Base-by-base conservation (phyloP, 495 filamentous ascomycete species). In the Physcia stellaris region DNA sequence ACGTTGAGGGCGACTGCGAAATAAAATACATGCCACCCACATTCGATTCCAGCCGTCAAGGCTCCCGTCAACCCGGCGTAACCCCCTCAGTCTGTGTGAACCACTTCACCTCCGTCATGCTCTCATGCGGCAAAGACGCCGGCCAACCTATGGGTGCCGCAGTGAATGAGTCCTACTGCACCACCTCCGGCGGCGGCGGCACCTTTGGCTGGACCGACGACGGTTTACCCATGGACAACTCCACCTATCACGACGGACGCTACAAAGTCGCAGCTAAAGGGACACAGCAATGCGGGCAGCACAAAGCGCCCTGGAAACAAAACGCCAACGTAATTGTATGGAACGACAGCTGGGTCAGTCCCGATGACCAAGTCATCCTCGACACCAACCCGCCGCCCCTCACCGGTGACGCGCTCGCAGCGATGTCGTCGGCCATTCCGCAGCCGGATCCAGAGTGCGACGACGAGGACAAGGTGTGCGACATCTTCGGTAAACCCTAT, bases 161-260 rank as follows among this genome's bases (percentile, higher is more conserved):
- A 0, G 21, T 17, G 29, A 24, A 45, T 24, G 28, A 10, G 27
- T 13, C 15, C 15, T 45, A 40, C 37, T 45, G 43, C 32, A 45
- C 43, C 37, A 35, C n/a, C 4, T 29, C 26, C n/a, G 43, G 37
- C 17, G 43, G 43, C 17, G 43, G 43, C 37, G 43, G 43, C 10
- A 35, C 30, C 6, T 34, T 21, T 24, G 43, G 43, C 23, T 45
- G 43, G 43, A 35, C 40, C 2, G 43, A 45, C 32, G 43, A 45
- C 18, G 43, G 43, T 24, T 41, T 32, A 23, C 19, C 29, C 24
- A 45, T 45, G 37, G 26, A 13, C 15, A 32, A 26, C 19, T 18
- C 31, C 4, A n/a, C n/a, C n/a, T n/a, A n/a, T n/a, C n/a, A n/a
- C n/a, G n/a, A n/a, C n/a, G 43, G 15, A 11, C 43, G 43, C 6